Evolutionary conservation across 257 asterid genomes (phyloP), one percentile per base, ranked within the genome.

Genomic region (Gynochthodes officinalis): DNA sequence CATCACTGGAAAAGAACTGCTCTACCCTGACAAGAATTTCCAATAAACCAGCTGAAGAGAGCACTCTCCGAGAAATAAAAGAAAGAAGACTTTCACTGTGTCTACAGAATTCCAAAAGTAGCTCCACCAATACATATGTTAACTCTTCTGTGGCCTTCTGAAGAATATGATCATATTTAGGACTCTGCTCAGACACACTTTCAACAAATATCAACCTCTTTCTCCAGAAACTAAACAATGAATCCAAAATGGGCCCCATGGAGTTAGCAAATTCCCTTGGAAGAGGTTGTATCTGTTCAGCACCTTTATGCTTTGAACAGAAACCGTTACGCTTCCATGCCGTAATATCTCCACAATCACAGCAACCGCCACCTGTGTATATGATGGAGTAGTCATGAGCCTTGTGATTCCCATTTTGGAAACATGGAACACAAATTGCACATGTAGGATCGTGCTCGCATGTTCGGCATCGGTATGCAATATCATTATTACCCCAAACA

Each of bases 251-350:
- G 35, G 97, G 99, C 58, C 94, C 90, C 81, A 92, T 70, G 33
- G 98, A 83, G 75, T 79, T 84, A 7, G 89, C 89, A 67, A 83
- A 66, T 58, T 83, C 81, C 73, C 81, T 81, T 5, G 94, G 87
- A 81, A 95, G 98, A 65, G 93, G 99, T 76, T 88, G 85, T 80
- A 95, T 84, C 86, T 90, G 90, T 79, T 92, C 98, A 0, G 87
- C 85, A 16, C 99, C 99, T 84, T 86, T 92, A 81, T 95, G 99
- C 83, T 85, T 85, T 4, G 89, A 90, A 86, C 99, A 95, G 85
- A 95, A 95, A 65, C 99, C 99, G 75, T 87, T 93, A 3, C 91
- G 96, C 80, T 92, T 92, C 99, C 99, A 95, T 37, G 99, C 99
- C 30, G 98, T 90, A 69, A 84, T 70, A 90, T 95, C 99, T 75